Evolutionary conservation across 352 stramenopile species (phyloP), one percentile per base, ranked within the genome.

Genomic region (Lagenidium giganteum): DNA sequence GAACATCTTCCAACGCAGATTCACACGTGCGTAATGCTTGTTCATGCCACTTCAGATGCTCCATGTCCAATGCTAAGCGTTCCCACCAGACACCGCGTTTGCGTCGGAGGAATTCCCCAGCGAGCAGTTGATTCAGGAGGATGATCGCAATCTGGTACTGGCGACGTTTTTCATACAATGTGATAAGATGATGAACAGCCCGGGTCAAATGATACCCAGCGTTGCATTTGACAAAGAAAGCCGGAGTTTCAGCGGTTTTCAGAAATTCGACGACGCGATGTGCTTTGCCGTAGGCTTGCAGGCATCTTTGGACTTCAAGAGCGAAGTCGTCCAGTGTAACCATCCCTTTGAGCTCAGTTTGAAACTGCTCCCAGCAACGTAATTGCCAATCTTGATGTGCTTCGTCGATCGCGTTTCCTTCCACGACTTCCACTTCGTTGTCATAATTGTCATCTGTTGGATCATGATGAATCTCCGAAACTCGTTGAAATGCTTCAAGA

Each of bases 61-160:
- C 78, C 43, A 80, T 47, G 26, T 91, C 91, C 28, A 88, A 46
- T 3, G 79, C 74, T 4, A 93, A 55, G 6, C 79, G 70, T 36
- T 85, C 66, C 59, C 78, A 92, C 82, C 78, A 93, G 26, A 73
- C 64, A 0, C 73, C 76, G 3, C 81, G 71, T 40, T 90, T 89
- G 20, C 73, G 61, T 16, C 64, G 42, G 8, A 88, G 61, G 39
- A 87, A 80, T 1, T 60, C 58, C 1, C 67, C 50, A 1, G 58
- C 61, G 8, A 93, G 49, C 14, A 91, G 30, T 25, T 91, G 72
- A 12, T 84, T 78, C 8, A 93, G 58, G 17, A 93, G 27, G 9
- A 81, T 48, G 1, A 71, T 64, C 6, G 82, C 76, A 5, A 84
- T 62, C 33, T 86, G 58, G 47, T 93, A 88, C 53, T 77, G 79